Conservation (phyloP, 768 basidiomycete species). For the Candolleomyces aberdarensis region DNA sequence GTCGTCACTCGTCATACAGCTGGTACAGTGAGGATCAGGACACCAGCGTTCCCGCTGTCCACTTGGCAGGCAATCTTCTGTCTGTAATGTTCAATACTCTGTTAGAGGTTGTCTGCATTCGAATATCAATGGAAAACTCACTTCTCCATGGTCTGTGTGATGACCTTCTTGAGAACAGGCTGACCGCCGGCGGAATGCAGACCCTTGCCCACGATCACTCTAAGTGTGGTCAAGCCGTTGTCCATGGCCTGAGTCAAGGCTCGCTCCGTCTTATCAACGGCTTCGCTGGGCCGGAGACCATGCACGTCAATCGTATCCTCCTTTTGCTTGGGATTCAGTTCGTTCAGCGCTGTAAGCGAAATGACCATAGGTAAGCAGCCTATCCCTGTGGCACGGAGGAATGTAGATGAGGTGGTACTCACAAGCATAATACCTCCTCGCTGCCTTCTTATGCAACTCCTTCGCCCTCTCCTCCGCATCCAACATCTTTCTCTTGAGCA, state of each 20-base stretch:
- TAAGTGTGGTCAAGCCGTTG: constrained; percentile 29
- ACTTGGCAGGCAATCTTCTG: constrained; percentile 62
- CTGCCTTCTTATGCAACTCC: constrained; percentile 44
- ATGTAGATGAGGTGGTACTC: constrained; percentile 12
- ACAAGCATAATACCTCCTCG: constrained; percentile 44
- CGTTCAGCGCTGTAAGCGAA: constrained; percentile 34
- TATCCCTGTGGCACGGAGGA: neutral
- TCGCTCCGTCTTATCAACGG: constrained; percentile 40
- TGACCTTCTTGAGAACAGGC: constrained; percentile 80
- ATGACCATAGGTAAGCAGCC: neutral
- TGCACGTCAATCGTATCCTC: constrained; percentile 45
- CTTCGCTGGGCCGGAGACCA: constrained; percentile 45
- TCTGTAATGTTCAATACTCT: constrained; percentile 31
- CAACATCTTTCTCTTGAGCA: neutral
- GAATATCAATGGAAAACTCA: constrained; percentile 16
- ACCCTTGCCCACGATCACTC: constrained; percentile 71
- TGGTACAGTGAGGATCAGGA: constrained; percentile 51
- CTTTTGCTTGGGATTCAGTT: constrained; percentile 19
- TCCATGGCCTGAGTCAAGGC: constrained; percentile 37
- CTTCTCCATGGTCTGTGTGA: constrained; percentile 74
- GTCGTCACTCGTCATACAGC: neutral
- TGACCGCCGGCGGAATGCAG: constrained; percentile 68
- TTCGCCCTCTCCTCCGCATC: constrained; percentile 30
- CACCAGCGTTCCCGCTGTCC: constrained; percentile 75
- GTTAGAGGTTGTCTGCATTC: too few relatives aligned